Base-by-base conservation (phyloP, 2,329 filamentous ascomycete species). In the Fusarium vanettenii region DNA sequence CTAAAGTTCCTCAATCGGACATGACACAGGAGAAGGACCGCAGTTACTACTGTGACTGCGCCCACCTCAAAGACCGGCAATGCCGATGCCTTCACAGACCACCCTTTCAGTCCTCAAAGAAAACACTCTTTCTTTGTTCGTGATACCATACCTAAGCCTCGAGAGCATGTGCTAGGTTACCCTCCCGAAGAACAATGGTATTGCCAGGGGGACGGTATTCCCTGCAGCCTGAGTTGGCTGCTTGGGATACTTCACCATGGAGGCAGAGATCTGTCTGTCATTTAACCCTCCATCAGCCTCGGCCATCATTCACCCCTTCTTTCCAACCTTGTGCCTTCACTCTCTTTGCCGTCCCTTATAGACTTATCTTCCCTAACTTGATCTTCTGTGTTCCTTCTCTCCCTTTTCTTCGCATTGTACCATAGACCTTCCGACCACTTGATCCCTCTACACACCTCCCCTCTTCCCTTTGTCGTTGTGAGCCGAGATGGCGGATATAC, bases 71-170 rank as follows among this genome's bases (percentile, higher is more conserved):
- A 65, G 69, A 43, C 62, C 66, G 56, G 67, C 14, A 37, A 62
- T 33, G 20, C 64, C 73, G 67, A 60, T 18, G 45, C 7, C 41
- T 29, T 64, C 70, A 71, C 62, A 71, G 73, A 63, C 73, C 73
- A 72, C 59, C 39, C 20, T 31, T 41, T 63, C 33, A 33, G 57
- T 20, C 18, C 9, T 75, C 60, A 71, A 74, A 73, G 67, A 48
- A 16, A 27, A 16, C 22, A 2, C 6, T 18, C n/a, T 55, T 52
- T 71, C 73, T 75, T 75, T 75, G 73, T 75, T 39, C 5, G 20
- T 33, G 11, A 64, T 13, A 68, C n/a, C 52, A 74, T 16, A 20
- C 29, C 25, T 43, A 61, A 66, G 22, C 55, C 18, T 16, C 39
- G 43, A 29, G 60, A 60, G 56, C 50, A 69, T 60, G 64, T 50